Evolutionary conservation across 2,329 filamentous ascomycete genomes (phyloP), one percentile per base, ranked within the genome.

Genomic region (Botryotinia narcissicola): DNA sequence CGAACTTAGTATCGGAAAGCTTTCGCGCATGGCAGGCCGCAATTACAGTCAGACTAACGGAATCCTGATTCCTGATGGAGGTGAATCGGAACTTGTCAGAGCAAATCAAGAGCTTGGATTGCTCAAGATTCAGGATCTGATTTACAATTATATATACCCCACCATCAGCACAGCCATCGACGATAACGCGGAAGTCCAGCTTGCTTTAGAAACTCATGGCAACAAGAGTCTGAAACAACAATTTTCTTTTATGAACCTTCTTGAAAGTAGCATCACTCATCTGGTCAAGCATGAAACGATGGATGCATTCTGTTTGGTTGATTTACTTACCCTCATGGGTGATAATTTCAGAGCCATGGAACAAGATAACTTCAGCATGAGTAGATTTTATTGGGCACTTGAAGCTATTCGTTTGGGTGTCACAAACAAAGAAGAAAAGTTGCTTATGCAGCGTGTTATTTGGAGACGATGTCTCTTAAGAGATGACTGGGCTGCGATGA

Each of bases 381-480:
- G 85, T 73, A 91, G 94, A 75, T 98, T 97, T 81, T 92, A 89
- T 81, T 80, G 85, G 60, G 86, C 84, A 25, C 82, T 90, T 9
- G 80, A 84, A 74, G 80, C 77, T 22, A 71, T 75, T 8, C 73
- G 72, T 32, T 87, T 84, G 80, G 89, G 84, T 76, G 87, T 86
- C 78, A 85, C 82, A 78, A 85, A 84, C 76, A 90, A 85, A 29
- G 86, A 88, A n/a, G 86, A 88, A 63, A 86, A 87, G 75, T 86
- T 91, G 40, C 83, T 85, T 46, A 80, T 87, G 51, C 83, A 88
- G 69, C 85, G 84, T 74, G 82, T 90, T n/a, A 93, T 98, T 75
- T 99, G 96, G 96, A 92, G 96, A 80, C 90, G 96, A 71, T 91
- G 94, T 75, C 92, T 92, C 79, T 87, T 95, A 77, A 89, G 91